These are phyloP conservation scores for Amanita rubescens DNA, from an alignment of 768 basidiomycete genomes.

Conservation along the genomic window DNA sequence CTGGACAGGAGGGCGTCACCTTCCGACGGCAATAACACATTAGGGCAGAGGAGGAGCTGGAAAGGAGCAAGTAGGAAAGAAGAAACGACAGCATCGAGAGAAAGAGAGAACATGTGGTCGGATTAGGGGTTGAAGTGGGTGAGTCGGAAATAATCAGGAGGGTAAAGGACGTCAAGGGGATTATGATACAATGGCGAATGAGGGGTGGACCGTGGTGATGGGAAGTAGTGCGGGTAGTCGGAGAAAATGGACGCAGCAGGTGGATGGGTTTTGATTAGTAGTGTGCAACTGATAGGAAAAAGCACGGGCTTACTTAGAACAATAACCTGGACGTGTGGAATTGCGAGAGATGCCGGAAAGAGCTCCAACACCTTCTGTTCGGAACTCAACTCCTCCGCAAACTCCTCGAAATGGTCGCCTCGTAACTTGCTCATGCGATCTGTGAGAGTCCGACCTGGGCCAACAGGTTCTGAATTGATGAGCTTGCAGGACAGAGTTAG, in stretches of 20 bases:
- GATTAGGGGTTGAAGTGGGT: no score
- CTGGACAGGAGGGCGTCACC: no score
- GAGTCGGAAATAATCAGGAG: no score
- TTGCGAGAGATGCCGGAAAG: not conserved
- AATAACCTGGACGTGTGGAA: not conserved
- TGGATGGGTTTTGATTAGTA: not conserved
- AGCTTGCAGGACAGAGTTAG: not conserved
- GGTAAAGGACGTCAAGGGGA: no score
- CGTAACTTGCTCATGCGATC: not conserved
- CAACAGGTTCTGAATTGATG: not conserved
- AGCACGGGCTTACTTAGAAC: not conserved
- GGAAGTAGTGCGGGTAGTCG: not conserved
- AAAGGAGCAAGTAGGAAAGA: no score
- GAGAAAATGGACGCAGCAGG: no score
- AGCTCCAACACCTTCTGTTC: not conserved
- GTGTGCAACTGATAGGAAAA: not conserved
- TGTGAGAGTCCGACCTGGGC: not conserved
- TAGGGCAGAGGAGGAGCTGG: no score
- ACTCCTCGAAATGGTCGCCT: not conserved
- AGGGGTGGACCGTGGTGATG: no score
- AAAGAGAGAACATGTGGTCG: no score
- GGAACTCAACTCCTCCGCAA: not conserved
- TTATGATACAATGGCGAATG: no score
- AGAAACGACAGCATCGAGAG: no score
- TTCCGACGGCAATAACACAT: no score